Conservation (phyloP, 2,329 filamentous ascomycete genomes). For the Trichophaea hybrida region DNA sequence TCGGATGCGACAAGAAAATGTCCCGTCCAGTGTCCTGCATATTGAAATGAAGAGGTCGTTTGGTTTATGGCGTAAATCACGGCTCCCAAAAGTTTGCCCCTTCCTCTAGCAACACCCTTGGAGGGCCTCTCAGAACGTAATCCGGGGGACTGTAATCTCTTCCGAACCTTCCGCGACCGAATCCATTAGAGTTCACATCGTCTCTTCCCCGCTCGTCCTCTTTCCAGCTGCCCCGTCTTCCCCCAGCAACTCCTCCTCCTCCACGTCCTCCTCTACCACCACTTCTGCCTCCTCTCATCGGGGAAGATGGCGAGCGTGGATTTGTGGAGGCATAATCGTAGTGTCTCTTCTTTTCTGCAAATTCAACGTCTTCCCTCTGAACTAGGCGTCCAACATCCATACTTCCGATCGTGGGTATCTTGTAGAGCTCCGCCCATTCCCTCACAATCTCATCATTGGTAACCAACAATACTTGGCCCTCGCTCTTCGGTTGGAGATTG, state of each 20-base stretch:
- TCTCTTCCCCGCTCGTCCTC: neutral
- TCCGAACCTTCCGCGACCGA: neutral
- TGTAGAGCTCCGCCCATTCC: constrained; percentile 25
- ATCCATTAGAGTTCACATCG: neutral
- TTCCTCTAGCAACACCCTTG: constrained; percentile 28
- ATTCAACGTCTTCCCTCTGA: constrained; percentile 23
- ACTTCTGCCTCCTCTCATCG: constrained; percentile 5
- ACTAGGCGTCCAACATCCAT: constrained; percentile 21
- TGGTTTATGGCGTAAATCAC: neutral
- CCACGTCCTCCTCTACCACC: neutral
- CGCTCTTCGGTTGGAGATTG: constrained; percentile 6
- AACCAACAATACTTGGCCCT: constrained; percentile 23
- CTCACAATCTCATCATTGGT: constrained; percentile 25
- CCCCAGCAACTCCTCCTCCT: neutral
- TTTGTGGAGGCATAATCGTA: constrained; percentile 16
- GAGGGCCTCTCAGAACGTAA: constrained; percentile 26
- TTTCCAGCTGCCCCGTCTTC: neutral
- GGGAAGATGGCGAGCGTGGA: neutral
- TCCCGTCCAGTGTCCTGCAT: too few species aligned
- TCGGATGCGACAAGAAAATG: too few species aligned
- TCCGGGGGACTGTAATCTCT: constrained; percentile 17
- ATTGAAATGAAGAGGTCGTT: too few species aligned
- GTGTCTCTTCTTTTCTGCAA: constrained; percentile 21
- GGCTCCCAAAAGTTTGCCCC: constrained; percentile 28
- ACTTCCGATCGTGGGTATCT: constrained; percentile 20